These are phyloP conservation scores for Myxozyma nipponensis DNA, from an alignment of 805 yeast species.

Conservation along the genomic window DNA sequence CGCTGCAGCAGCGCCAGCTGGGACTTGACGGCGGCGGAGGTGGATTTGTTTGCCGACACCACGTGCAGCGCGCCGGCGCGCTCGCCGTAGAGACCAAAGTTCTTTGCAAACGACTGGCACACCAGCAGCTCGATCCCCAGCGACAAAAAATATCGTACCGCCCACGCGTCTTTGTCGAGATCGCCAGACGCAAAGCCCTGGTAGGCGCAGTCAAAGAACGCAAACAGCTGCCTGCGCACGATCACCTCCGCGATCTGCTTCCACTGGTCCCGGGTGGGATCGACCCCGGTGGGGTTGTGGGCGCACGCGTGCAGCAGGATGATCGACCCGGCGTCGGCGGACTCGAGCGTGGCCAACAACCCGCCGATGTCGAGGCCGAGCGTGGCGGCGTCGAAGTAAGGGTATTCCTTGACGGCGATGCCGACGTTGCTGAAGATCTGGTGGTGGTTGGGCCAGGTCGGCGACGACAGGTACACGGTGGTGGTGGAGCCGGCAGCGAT, in stretches of 20 bases:
- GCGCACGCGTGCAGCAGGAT: conserved; percentile 92
- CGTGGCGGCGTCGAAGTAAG: conserved; percentile 77
- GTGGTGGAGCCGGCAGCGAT: conserved; percentile 35
- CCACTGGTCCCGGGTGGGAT: conserved; percentile 87
- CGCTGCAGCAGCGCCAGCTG: conserved; percentile 75
- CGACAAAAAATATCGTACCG: conserved; percentile 56
- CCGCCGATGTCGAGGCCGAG: conserved; percentile 72
- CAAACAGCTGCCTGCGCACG: conserved; percentile 56
- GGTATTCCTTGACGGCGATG: conserved; percentile 62
- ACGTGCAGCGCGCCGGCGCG: conserved; percentile 92
- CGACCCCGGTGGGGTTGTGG: conserved; percentile 96
- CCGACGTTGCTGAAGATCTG: conserved; percentile 75
- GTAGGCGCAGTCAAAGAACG: conserved; percentile 89
- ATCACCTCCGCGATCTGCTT: conserved; percentile 53
- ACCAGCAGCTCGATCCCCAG: conserved; percentile 59
- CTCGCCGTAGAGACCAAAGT: conserved; percentile 96
- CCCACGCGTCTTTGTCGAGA: conserved; percentile 76
- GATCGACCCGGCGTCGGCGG: conserved; percentile 72
- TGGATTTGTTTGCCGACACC: conserved; percentile 43
- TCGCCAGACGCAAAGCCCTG: conserved; percentile 96
- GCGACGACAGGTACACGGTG: conserved; percentile 68
- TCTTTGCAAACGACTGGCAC: conserved; percentile 95
- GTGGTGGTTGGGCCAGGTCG: conserved; percentile 98
- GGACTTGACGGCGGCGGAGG: conserved; percentile 58
- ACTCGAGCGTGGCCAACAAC: conserved; percentile 55